Percentiles rank a stretch among this genome's conserved stretches.
phyloP scores from a whole-genome alignment of 2,329 filamentous ascomycete species.

The Penicillium sp. region DNA sequence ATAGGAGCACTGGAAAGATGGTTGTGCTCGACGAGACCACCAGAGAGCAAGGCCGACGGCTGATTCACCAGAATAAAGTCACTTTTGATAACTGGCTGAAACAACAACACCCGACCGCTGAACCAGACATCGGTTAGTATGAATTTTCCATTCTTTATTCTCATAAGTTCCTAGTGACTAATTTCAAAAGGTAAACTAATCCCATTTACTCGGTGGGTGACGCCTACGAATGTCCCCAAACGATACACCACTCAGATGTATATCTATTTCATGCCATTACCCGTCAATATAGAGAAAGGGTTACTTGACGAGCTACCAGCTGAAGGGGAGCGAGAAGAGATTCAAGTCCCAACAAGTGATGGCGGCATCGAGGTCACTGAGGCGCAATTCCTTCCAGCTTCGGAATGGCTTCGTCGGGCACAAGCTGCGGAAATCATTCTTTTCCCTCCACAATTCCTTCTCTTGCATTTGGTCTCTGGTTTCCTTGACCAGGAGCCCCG shows the following conservation, averaged over 20 bases:
- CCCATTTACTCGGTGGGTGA: constrained; percentile 91
- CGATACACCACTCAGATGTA: constrained; percentile 98
- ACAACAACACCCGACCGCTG: constrained; percentile 34
- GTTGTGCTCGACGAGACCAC: constrained; percentile 61
- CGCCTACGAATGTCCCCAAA: constrained; percentile 67
- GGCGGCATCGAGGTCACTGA: constrained; percentile 71
- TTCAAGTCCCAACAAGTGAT: constrained; percentile 71
- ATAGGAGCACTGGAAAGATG: constrained; percentile 47
- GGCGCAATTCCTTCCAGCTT: constrained; percentile 71
- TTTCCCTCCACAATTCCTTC: constrained; percentile 81
- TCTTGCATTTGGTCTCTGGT: constrained; percentile 53
- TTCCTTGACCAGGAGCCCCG: constrained; percentile 47
- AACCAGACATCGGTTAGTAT: constrained; percentile 58
- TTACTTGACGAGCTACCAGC: constrained; percentile 35
- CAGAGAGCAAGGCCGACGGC: constrained; percentile 64
- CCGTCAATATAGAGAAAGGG: constrained; percentile 32
- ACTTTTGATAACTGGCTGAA: constrained; percentile 67
- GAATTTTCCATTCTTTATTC: not conserved
- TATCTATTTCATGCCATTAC: constrained; percentile 77
- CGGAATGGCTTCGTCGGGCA: constrained; percentile 68
- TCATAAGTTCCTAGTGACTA: not conserved
- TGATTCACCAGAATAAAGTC: constrained; percentile 66
- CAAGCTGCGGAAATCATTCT: constrained; percentile 69
- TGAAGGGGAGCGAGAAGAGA: constrained; percentile 52
- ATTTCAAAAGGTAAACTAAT: constrained; percentile 59